Evolutionary conservation across 1,284 basidiomycete genomes (phyloP).

Genomic region (Irpex lacteus): DNA sequence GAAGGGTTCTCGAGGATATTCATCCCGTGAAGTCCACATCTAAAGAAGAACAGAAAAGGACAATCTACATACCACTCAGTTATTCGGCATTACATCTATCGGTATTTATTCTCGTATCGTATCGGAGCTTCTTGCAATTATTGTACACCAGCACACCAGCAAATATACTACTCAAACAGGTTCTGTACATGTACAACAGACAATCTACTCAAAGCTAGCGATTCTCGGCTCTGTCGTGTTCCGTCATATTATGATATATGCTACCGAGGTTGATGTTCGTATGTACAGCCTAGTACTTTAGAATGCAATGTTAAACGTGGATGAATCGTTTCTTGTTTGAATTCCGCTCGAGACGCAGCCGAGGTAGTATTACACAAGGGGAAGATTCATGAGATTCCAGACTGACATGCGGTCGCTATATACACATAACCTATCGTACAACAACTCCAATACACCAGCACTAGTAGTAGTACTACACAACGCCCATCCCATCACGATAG

Average conservation of each 20-base stretch:
- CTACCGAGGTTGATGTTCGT: too few species aligned
- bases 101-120: background rate
- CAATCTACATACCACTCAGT: background rate
- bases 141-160: background rate
- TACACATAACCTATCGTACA: background rate
- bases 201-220: background rate
- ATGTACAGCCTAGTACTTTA: too few species aligned
- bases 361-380: too few species aligned
- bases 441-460: background rate
- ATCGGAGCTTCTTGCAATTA: background rate
- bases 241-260: too few species aligned
- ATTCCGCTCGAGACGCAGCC: too few species aligned
- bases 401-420: background rate
- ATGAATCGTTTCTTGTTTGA: too few species aligned
- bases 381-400: too few species aligned
- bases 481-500: background rate
- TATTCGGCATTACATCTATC: background rate
- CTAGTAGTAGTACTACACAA: background rate
- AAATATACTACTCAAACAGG: background rate
- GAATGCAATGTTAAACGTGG: too few species aligned
- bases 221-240: too few species aligned
- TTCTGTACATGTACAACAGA: background rate
- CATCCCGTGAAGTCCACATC: constrained; percentile 16
- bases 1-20: constrained; percentile 69
- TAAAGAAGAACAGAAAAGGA: background rate